A percentile compares a stretch with the other conserved stretches of the same genome.
These are phyloP conservation scores for Acorus calamus DNA, from an alignment of 106 monocot genomes.

Conservation along the genomic window DNA sequence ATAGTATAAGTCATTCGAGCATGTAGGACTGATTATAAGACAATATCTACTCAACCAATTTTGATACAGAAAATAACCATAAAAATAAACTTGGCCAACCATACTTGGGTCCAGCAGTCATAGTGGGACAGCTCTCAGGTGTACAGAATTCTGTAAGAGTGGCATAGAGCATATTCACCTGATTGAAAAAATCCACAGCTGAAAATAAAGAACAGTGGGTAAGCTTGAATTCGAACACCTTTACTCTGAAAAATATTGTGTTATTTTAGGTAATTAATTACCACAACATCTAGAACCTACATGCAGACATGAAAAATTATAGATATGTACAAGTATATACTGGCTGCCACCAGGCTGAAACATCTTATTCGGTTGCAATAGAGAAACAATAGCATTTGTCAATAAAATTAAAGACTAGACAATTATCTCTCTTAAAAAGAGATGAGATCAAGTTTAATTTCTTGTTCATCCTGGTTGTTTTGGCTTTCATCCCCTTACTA, in stretches of 20 bases:
- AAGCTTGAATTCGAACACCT: no score
- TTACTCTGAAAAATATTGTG: no score
- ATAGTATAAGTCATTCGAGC: no score
- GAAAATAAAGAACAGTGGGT: constrained; percentile 19
- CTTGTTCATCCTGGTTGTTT: no score
- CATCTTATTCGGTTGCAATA: neutral
- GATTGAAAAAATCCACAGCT: constrained; percentile 99
- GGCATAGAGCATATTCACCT: constrained; percentile 95
- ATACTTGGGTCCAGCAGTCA: constrained; percentile 98
- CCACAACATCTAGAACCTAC: no score
- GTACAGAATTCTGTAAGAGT: constrained; percentile 96
- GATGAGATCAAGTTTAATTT: no score
- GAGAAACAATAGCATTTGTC: neutral
- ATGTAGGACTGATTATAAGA: no score
- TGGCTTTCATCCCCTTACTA: no score
- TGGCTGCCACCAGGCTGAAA: constrained; percentile 2
- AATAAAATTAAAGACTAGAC: no score
- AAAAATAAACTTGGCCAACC: constrained; percentile 4
- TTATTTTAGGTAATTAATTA: no score
- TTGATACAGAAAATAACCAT: neutral
- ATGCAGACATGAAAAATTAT: constrained; percentile 1
- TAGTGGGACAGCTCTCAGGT: constrained; percentile 88
- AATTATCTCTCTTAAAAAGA: no score
- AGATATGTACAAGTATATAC: neutral
- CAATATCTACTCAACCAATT: no score